These are phyloP conservation scores for Leptographium wingfieldii DNA, from an alignment of 2,329 filamentous ascomycete genomes.

Conservation along the genomic window DNA sequence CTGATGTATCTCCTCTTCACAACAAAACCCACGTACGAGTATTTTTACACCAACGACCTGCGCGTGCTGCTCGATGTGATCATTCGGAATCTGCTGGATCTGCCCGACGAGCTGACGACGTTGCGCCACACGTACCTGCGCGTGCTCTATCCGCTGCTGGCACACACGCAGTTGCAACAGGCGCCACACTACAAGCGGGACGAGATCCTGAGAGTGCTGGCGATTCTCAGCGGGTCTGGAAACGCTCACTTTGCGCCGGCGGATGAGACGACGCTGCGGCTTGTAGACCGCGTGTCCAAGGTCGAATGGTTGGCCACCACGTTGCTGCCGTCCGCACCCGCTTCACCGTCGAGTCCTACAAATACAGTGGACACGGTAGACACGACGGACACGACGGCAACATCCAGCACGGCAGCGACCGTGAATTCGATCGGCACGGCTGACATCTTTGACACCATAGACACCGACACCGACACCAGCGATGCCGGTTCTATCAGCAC, in stretches of 20 bases:
- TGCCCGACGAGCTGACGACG: slow-evolving; percentile 67
- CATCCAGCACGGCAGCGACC: neutral
- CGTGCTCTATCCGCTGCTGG: slow-evolving; percentile 79
- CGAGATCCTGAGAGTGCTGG: slow-evolving; percentile 66
- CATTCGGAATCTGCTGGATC: slow-evolving; percentile 88
- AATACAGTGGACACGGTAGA: slow-evolving; percentile 1
- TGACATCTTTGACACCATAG: neutral
- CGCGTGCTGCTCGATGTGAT: slow-evolving; percentile 92
- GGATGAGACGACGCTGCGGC: slow-evolving; percentile 65
- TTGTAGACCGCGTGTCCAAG: slow-evolving; percentile 56
- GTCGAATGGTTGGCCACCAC: slow-evolving; percentile 53
- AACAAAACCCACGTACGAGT: slow-evolving; percentile 82
- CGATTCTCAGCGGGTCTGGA: slow-evolving; percentile 53
- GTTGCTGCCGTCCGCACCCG: slow-evolving; percentile 12
- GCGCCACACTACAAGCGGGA: slow-evolving; percentile 85
- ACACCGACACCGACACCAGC: neutral
- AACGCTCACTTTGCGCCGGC: slow-evolving; percentile 68
- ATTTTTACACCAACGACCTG: slow-evolving; percentile 97
- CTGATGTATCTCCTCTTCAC: slow-evolving; percentile 92
- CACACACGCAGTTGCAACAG: slow-evolving; percentile 78
- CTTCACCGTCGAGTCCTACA: slow-evolving; percentile 6
- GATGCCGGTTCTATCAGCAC: slow-evolving; percentile 12
- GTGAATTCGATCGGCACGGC: neutral
- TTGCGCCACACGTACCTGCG: slow-evolving; percentile 89
- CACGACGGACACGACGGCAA: slow-evolving; percentile 1